Percentiles rank a stretch among this genome's conserved stretches.
Evolutionary conservation across 2,329 filamentous ascomycete genomes (phyloP).

Genomic region (Aureobasidium sp.): DNA sequence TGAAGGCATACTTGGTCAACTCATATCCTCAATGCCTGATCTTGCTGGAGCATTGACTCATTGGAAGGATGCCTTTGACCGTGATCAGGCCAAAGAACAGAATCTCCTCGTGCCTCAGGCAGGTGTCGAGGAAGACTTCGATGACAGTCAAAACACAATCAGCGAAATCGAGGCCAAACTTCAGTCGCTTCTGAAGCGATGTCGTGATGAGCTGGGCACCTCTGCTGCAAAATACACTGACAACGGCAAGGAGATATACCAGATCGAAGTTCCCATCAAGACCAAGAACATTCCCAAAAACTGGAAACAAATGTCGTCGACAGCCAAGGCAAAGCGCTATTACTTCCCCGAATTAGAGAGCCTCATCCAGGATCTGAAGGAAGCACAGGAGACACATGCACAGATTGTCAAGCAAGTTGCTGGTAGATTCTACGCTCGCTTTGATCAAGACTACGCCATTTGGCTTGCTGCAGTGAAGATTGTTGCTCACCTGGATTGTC

Average conservation of each 20-base stretch:
- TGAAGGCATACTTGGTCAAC: conserved; percentile 74
- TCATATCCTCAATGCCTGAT: conserved; percentile 81
- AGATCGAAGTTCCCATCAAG: conserved; percentile 82
- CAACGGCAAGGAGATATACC: conserved; percentile 94
- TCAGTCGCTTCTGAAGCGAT: conserved; percentile 61
- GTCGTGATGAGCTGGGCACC: conserved; percentile 67
- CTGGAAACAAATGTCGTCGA: conserved; percentile 97
- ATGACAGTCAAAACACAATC: conserved; percentile 71
- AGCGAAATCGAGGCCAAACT: conserved; percentile 68
- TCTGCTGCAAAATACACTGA: conserved; percentile 55
- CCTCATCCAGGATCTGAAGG: conserved; percentile 80
- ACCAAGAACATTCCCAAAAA: conserved; percentile 69
- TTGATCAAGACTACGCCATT: conserved; percentile 75
- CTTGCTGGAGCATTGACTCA: conserved; percentile 65
- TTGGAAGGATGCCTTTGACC: conserved; percentile 91
- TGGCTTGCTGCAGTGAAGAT: conserved; percentile 91
- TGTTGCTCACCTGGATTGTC: conserved; percentile 85
- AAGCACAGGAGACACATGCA: conserved; percentile 86
- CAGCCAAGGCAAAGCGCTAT: conserved; percentile 82
- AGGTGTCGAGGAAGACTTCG: conserved; percentile 88
- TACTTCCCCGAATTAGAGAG: conserved; percentile 79
- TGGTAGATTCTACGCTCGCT: conserved; percentile 73
- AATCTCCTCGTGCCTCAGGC: conserved; percentile 78
- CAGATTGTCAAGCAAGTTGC: conserved; percentile 87
- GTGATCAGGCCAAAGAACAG: conserved; percentile 66